Evolutionary conservation across 306 rosid species (phyloP).

Genomic region (Arachis stenosperma): DNA sequence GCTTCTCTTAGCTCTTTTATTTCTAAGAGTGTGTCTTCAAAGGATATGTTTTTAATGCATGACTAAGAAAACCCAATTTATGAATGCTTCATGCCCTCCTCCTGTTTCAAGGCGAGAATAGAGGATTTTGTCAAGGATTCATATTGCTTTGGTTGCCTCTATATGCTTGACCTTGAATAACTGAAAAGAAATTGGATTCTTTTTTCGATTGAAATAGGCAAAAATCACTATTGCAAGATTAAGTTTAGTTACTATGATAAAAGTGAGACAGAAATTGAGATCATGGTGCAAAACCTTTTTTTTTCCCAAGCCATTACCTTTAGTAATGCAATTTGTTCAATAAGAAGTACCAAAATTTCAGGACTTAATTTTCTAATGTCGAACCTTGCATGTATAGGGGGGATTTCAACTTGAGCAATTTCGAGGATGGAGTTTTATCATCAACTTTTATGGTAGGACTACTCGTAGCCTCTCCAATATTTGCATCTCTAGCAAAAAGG

Average conservation of each 20-base stretch:
- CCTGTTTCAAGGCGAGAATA: neutral
- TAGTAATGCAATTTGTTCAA: neutral
- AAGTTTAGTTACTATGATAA: neutral
- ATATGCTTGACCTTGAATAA: neutral
- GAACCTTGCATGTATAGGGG: slow-evolving; percentile 50
- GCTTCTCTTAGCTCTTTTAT: neutral
- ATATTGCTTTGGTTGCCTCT: neutral
- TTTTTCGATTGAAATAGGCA: neutral
- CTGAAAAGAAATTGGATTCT: neutral
- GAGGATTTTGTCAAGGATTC: neutral
- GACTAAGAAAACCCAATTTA: neutral
- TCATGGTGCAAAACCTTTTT: slow-evolving; percentile 2
- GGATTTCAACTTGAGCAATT: slow-evolving; percentile 64
- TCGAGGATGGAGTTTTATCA: slow-evolving; percentile 73
- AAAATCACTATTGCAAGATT: neutral
- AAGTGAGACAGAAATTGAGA: neutral
- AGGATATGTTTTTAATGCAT: neutral
- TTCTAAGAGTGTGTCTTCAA: neutral
- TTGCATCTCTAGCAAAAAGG: slow-evolving; percentile 72
- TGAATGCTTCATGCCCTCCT: neutral
- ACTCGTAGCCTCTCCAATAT: slow-evolving; percentile 72
- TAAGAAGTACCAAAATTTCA: slow-evolving; percentile 4
- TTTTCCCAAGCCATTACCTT: slow-evolving; percentile 19
- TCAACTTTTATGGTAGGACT: slow-evolving; percentile 87
- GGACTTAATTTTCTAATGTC: neutral